Evolutionary conservation across 371 early-diverging fungal species (phyloP), one percentile per base, ranked within the genome.

Genomic region (Phascolomyces articulosus): DNA sequence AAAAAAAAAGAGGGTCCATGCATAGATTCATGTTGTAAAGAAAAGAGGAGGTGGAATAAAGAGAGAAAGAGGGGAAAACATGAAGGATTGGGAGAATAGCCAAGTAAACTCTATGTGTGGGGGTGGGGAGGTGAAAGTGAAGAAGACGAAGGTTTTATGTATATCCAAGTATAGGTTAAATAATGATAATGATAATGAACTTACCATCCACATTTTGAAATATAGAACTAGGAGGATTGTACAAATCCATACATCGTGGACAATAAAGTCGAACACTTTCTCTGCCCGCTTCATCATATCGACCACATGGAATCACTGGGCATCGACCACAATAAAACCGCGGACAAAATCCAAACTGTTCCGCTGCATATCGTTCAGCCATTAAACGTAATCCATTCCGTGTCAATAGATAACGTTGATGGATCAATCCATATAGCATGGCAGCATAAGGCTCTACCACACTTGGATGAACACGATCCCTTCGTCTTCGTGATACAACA

Each of bases 291-390:
- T 84, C 74, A 71, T 96, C 96, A 62, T 83, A 89, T 28, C 90
- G 75, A 18, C 97, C 97, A 41, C 93, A 84, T 9, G 99, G 93
- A 60, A 97, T 79, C 8, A 94, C 86, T 18, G 91, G 84, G 55
- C 87, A 87, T 34, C 83, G 77, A 40, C 84, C 79, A 67, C 98
- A 97, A 49, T 87, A 85, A 34, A 91, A 88, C 55, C 96, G 84
- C 4, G 92, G 91, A 70, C 98, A 97, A 55, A 73, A 71, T 26
- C 98, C 98, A 78, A 94, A 97, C 48, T 93, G 85, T 54, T 86
- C 84, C 24, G 90, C 82, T 62, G 90, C 86, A 62, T 88, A 85
- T 63, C 87, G 85, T 57, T 91, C 90, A 21, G 86, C 92, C 93
- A 94, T 94, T n/a, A 84, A 64, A n/a, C 87, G 78, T 56, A 94